Conservation (phyloP, 768 basidiomycete genomes). For the Russula griseocarnosa region DNA sequence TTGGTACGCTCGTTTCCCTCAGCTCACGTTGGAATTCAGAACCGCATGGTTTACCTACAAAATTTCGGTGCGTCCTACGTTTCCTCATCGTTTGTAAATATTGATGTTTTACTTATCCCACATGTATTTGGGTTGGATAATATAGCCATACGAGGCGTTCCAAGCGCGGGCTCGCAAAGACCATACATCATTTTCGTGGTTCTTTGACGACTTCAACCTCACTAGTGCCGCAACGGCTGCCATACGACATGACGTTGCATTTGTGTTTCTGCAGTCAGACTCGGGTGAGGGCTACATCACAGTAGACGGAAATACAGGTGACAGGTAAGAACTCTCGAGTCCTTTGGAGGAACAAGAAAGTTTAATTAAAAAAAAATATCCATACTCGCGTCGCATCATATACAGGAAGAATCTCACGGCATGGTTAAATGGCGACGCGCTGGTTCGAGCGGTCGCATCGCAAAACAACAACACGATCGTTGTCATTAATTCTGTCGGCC, state of each 20-base stretch:
- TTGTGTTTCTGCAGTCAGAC: slow-evolving; percentile 46
- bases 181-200: slow-evolving; percentile 62
- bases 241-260: slow-evolving; percentile 44
- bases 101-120: neutral
- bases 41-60: slow-evolving; percentile 78
- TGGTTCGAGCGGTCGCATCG: slow-evolving; percentile 56
- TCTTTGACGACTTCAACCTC: slow-evolving; percentile 66
- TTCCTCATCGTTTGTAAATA: neutral
- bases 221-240: slow-evolving; percentile 42
- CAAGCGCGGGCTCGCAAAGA: slow-evolving; percentile 66
- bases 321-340: slow-evolving; percentile 41
- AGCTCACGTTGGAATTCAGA: slow-evolving; percentile 34
- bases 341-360: neutral
- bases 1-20: no score
- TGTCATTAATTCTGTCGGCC: slow-evolving; percentile 74
- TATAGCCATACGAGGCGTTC: slow-evolving; percentile 74
- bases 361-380: neutral
- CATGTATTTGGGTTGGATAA: neutral
- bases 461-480: slow-evolving; percentile 76
- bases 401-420: slow-evolving; percentile 38
- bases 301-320: slow-evolving; percentile 58
- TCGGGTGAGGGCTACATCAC: slow-evolving; percentile 47
- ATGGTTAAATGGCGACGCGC: slow-evolving; percentile 37
- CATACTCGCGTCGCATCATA: no score
- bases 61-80: slow-evolving; percentile 50